Evolutionary conservation across 805 yeast species (phyloP).

Genomic region (Candida awuae): DNA sequence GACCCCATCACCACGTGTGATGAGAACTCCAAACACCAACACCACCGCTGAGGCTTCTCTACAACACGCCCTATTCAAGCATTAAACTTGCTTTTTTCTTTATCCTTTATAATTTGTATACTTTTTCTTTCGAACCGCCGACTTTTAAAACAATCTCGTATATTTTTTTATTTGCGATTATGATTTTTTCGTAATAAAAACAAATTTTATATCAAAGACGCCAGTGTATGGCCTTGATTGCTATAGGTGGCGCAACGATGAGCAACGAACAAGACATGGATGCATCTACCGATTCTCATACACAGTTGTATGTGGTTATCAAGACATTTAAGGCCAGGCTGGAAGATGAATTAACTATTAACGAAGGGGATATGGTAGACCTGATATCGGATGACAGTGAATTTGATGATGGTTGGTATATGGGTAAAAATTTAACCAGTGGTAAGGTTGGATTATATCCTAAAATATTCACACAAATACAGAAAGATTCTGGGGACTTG

Average conservation of each 20-base stretch:
- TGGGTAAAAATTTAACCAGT: constrained; percentile 71
- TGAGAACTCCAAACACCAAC: constrained; percentile 31
- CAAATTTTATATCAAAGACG: too few relatives aligned
- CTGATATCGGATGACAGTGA: constrained; percentile 89
- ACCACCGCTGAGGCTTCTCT: background rate
- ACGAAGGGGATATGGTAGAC: constrained; percentile 78
- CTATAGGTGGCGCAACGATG: too few relatives aligned
- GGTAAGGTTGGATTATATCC: constrained; percentile 85
- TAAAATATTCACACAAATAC: constrained; percentile 61
- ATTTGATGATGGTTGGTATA: constrained; percentile 95
- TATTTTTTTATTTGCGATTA: too few relatives aligned
- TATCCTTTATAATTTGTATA: background rate
- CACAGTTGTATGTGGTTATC: constrained; percentile 44
- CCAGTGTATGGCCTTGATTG: too few relatives aligned
- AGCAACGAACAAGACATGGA: background rate
- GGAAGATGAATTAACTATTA: constrained; percentile 80
- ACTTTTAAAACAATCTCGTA: too few relatives aligned
- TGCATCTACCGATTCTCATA: constrained; percentile 2
- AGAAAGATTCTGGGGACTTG: constrained; percentile 7
- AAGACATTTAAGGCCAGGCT: constrained; percentile 83
- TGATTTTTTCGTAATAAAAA: too few relatives aligned
- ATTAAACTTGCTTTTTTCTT: background rate
- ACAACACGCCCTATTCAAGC: background rate
- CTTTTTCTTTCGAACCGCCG: too few relatives aligned
- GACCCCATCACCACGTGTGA: constrained; percentile 57